Evolutionary conservation across 768 basidiomycete genomes (phyloP), one percentile per base, ranked within the genome.

Genomic region (Wakefieldia striispora): DNA sequence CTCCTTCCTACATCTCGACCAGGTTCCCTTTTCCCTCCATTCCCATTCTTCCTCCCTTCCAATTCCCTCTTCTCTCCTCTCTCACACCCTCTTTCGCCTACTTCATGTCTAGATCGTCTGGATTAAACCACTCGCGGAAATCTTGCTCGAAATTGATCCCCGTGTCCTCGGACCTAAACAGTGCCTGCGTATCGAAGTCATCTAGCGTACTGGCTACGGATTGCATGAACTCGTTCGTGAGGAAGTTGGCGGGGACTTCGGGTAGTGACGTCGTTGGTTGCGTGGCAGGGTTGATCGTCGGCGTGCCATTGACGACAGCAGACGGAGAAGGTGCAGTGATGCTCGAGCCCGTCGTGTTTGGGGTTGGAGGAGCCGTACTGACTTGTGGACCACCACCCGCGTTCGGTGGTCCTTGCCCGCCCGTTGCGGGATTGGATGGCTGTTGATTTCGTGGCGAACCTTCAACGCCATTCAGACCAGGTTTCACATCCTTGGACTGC

Each of bases 61-160:
- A 34, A 34, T 41, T 34, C 44, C 50, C 43, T 19, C 43, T 31
- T 43, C 50, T 35, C 36, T 33, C 34, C 37, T 29, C 14, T 19
- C 43, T 26, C 26, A 17, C 13, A 33, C 10, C 45, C 24, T 23
- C 17, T 16, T 21, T 23, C 14, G 6, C 27, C 54, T 38, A 63
- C 55, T 66, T 68, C 47, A 68, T 56, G 1, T 66, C 66, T 50
- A 68, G 38, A 54, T 68, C 66, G 24, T 83, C 78, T 6, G 76
- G 77, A 61, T 82, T 83, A 57, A 88, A 86, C 85, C 85, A 88
- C 59, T 85, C 82, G 47, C 83, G 81, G 66, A 88, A 88, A 58
- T 86, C 86, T 60, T 83, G 72, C 65, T 86, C 86, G 55, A 86
- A 86, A 59, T 84, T 81, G 61, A 86, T 67, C 0, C 52, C 52